Evolutionary conservation across 768 basidiomycete genomes (phyloP).

Genomic region (Leccinum sublutescens): DNA sequence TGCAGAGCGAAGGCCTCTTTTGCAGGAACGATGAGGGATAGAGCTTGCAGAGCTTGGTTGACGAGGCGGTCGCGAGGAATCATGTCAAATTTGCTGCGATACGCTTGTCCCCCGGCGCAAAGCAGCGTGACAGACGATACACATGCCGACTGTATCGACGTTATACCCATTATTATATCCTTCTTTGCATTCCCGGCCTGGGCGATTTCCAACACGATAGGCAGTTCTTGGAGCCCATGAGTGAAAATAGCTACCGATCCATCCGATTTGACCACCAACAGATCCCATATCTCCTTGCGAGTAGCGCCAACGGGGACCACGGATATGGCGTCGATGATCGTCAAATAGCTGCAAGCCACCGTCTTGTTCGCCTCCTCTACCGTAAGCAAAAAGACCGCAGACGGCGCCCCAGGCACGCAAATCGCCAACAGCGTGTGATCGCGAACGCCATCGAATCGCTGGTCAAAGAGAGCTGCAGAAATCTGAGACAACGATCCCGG

Average conservation of each 20-base stretch:
- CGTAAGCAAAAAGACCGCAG: slow-evolving; percentile 48
- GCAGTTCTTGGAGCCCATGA: slow-evolving; percentile 52
- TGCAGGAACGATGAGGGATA: slow-evolving; percentile 59
- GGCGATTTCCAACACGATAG: slow-evolving; percentile 32
- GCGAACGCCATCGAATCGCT: slow-evolving; percentile 55
- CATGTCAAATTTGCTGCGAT: slow-evolving; percentile 53
- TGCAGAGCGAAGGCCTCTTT: slow-evolving; percentile 59
- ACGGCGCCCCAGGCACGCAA: slow-evolving; percentile 48
- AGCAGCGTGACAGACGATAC: slow-evolving; percentile 52
- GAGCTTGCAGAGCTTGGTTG: slow-evolving; percentile 54
- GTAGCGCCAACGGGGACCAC: slow-evolving; percentile 61
- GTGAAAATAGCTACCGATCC: slow-evolving; percentile 57
- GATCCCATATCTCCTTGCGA: slow-evolving; percentile 62
- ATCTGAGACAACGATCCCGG: slow-evolving; percentile 32
- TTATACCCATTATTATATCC: slow-evolving; percentile 32
- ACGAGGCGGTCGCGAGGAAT: slow-evolving; percentile 56
- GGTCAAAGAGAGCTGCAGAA: slow-evolving; percentile 61
- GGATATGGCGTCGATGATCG: slow-evolving; percentile 46
- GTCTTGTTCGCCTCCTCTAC: slow-evolving; percentile 39
- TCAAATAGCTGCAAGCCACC: slow-evolving; percentile 40
- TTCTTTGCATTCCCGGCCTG: slow-evolving; percentile 7
- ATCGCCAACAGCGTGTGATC: slow-evolving; percentile 55
- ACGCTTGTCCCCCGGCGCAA: slow-evolving; percentile 49
- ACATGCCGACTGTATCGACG: slow-evolving; percentile 46
- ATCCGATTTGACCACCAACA: slow-evolving; percentile 61